A percentile compares a stretch with the other conserved stretches of the same genome.
phyloP scores from a whole-genome alignment of 495 filamentous ascomycete species.

The Lasiosphaeriaceae sp. region DNA sequence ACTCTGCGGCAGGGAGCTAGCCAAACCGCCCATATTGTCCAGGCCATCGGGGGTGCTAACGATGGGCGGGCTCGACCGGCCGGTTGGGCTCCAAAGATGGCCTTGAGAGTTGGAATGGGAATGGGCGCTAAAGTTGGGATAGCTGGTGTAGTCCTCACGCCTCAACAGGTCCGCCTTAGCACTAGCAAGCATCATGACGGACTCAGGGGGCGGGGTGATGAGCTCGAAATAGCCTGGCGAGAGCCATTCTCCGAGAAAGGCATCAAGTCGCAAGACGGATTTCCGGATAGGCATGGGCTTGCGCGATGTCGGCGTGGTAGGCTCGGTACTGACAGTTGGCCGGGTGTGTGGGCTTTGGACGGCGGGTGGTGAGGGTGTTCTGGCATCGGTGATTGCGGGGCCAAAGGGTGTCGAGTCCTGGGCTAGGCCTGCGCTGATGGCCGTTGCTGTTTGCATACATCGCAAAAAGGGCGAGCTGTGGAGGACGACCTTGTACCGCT shows the following conservation, averaged over 20 bases:
- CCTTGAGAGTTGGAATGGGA: slow-evolving; percentile 25
- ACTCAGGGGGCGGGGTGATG: slow-evolving; percentile 84
- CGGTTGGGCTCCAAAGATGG: slow-evolving; percentile 38
- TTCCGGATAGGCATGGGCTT: slow-evolving; percentile 35
- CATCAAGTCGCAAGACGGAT: slow-evolving; percentile 72
- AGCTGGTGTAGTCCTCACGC: slow-evolving; percentile 58
- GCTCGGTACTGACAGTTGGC: slow-evolving; percentile 12
- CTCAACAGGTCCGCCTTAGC: slow-evolving; percentile 83
- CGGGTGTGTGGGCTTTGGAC: slow-evolving; percentile 7
- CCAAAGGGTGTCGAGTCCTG: slow-evolving; percentile 48
- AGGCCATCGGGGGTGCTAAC: slow-evolving; percentile 12
- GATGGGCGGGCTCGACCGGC: slow-evolving; percentile 2
- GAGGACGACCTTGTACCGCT: slow-evolving; percentile 73
- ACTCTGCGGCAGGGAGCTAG: slow-evolving; percentile 22
- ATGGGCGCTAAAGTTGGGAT: slow-evolving; percentile 35
- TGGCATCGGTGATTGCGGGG: slow-evolving; percentile 16
- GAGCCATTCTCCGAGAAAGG: slow-evolving; percentile 94
- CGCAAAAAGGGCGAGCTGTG: slow-evolving; percentile 90
- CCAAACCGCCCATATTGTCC: slow-evolving; percentile 23
- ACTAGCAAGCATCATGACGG: slow-evolving; percentile 76
- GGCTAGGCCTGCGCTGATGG: slow-evolving; percentile 82
- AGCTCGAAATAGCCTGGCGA: slow-evolving; percentile 86
- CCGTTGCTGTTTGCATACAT: slow-evolving; percentile 89
- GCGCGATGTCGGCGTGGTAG: background rate
- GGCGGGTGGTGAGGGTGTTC: slow-evolving; percentile 7